Conservation (phyloP, 179 eudicot species). For the Nepenthes alata region DNA sequence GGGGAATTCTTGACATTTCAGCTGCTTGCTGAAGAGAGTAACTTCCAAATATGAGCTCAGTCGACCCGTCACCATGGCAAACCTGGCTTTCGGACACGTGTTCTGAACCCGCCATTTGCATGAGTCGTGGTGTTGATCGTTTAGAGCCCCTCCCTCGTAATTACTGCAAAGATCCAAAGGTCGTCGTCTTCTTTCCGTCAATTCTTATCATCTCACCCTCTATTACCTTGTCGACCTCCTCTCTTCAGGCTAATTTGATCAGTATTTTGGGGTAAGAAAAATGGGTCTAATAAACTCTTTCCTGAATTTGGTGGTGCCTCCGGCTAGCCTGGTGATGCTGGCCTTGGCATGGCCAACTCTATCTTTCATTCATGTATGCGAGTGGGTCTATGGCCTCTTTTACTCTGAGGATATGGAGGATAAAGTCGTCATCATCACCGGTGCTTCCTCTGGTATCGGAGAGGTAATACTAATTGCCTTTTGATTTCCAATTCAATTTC, state of each 20-base stretch:
- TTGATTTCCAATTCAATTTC: background rate
- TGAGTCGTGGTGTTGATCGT: too few species aligned
- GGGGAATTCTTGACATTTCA: too few species aligned
- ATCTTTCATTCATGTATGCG: slow-evolving; percentile 52
- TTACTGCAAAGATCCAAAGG: too few species aligned
- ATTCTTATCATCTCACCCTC: too few species aligned
- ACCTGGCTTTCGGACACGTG: slow-evolving; percentile 12
- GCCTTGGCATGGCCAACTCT: slow-evolving; percentile 85
- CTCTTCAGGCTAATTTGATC: too few species aligned
- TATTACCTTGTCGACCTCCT: too few species aligned
- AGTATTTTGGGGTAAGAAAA: too few species aligned
- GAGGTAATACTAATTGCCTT: slow-evolving; percentile 32
- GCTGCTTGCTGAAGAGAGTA: too few species aligned
- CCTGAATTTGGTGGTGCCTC: slow-evolving; percentile 63
- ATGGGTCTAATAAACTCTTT: slow-evolving; percentile 56
- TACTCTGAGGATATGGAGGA: slow-evolving; percentile 39
- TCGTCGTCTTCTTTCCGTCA: too few species aligned
- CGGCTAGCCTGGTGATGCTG: slow-evolving; percentile 63
- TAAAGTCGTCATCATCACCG: slow-evolving; percentile 75
- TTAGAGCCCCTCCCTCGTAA: too few species aligned
- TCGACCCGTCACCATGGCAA: slow-evolving; percentile 10
- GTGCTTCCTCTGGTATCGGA: slow-evolving; percentile 84
- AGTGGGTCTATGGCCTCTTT: slow-evolving; percentile 45
- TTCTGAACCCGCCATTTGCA: background rate
- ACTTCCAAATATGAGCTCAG: background rate